Percentiles rank a stretch among this genome's conserved stretches.
phyloP scores from a whole-genome alignment of 2,329 filamentous ascomycete species.

The Trichoderma sp. region DNA sequence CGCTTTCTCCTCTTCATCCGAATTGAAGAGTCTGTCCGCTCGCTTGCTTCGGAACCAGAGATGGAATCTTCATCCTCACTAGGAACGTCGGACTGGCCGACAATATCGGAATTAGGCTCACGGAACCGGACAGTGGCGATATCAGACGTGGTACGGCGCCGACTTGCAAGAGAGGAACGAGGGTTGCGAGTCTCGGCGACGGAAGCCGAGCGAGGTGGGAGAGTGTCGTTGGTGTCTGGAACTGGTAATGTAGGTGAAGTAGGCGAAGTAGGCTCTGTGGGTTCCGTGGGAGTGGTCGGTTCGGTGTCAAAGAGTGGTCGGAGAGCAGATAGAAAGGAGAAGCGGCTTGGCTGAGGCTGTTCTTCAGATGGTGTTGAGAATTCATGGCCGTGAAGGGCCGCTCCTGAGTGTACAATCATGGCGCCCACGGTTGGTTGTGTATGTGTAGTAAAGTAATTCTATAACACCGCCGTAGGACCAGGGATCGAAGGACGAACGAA shows the following conservation, averaged over 20 bases:
- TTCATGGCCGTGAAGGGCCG: constrained; percentile 62
- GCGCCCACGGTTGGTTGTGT: not conserved
- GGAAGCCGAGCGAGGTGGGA: constrained; percentile 1
- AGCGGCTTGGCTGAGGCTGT: constrained; percentile 37
- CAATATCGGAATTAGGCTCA: constrained; percentile 36
- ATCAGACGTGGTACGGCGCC: constrained; percentile 41
- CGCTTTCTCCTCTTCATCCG: constrained; percentile 47
- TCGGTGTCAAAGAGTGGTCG: constrained; percentile 38
- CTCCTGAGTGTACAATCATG: constrained; percentile 63
- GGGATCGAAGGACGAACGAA: not conserved
- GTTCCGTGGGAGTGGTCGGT: not conserved
- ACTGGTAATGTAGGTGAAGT: not conserved
- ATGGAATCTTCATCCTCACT: constrained; percentile 53
- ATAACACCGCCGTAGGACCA: not conserved
- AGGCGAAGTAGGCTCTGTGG: not conserved
- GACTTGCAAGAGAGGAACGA: constrained; percentile 22
- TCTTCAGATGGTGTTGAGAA: constrained; percentile 47
- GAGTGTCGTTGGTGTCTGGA: not conserved
- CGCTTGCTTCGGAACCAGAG: constrained; percentile 47
- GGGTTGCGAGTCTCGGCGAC: constrained; percentile 1
- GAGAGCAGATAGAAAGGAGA: constrained; percentile 47
- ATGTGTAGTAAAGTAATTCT: not conserved
- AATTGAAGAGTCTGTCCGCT: constrained; percentile 44
- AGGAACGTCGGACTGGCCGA: constrained; percentile 32
- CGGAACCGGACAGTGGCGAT: constrained; percentile 49